Evolutionary conservation across 2,329 filamentous ascomycete species (phyloP), one percentile per base, ranked within the genome.

Genomic region (Fusarium pseudoanthophilum): DNA sequence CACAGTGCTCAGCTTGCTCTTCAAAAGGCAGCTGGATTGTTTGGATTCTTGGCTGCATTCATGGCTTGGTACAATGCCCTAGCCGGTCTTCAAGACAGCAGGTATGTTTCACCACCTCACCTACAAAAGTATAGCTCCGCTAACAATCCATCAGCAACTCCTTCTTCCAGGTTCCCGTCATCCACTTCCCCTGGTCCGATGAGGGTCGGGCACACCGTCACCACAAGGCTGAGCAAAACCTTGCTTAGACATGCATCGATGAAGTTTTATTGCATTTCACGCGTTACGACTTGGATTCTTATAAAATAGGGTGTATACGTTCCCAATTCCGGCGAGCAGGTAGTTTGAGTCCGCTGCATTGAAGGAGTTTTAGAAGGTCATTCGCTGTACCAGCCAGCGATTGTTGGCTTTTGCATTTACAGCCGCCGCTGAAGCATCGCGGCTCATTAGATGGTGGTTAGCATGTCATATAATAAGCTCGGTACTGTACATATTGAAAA

Each of bases 101-200:
- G 87, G 89, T 91, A 80, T 77, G 87, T 83, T 24, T 26, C n/a
- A 26, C 13, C 13, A 11, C n/a, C 11, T 52, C 30, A 18, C 4
- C 4, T 26, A 21, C 18, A 15, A 36, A 26, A 36, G 13, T 21
- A 26, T 26, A 24, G 24, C 56, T 67, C n/a, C n/a, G 67, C 82
- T 86, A 80, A 86, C 79, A 55, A 52, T 20, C 11, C 16, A 26
- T 59, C 14, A 96, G 94, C 86, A 92, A 92, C 84, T 91, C 89
- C 34, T 97, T 97, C 91, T 96, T 97, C 87, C 88, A 96, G 82
- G 90, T 97, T 71, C 95, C 95, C 58, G 95, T 98, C 72, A 92
- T 93, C 78, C 95, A 97, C 87, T 97, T 98, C 88, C 95, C 95
- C 60, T 98, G 95, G 95, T 95, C 93, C 42, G 92, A 93, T 78